phyloP scores from a whole-genome alignment of 2,329 filamentous ascomycete species.

The Teratosphaeria destructans region DNA sequence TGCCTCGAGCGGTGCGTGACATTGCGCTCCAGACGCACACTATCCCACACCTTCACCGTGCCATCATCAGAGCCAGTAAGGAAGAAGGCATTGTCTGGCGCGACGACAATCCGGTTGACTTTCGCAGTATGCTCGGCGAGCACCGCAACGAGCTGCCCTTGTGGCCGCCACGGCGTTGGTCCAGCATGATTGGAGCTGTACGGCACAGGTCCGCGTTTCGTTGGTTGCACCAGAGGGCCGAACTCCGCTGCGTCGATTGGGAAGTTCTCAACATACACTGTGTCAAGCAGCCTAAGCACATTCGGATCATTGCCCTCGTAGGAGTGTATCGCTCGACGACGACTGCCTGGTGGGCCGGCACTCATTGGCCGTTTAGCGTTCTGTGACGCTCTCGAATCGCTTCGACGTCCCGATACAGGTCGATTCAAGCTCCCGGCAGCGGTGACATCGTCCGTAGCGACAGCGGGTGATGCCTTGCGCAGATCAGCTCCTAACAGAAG shows the following conservation, averaged over 20 bases:
- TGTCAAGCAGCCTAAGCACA: slow-evolving; percentile 59
- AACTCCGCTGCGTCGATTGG: slow-evolving; percentile 54
- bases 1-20: slow-evolving; percentile 78
- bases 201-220: slow-evolving; percentile 42
- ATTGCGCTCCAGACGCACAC: slow-evolving; percentile 78
- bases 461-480: slow-evolving; percentile 51
- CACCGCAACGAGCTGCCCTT: slow-evolving; percentile 73
- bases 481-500: slow-evolving; percentile 49
- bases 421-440: slow-evolving; percentile 55
- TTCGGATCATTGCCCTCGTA: slow-evolving; percentile 68
- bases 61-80: slow-evolving; percentile 89
- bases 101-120: slow-evolving; percentile 69
- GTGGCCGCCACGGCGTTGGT: slow-evolving; percentile 58
- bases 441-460: slow-evolving; percentile 51
- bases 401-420: slow-evolving; percentile 24
- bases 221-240: slow-evolving; percentile 67
- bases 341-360: slow-evolving; percentile 9
- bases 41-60: slow-evolving; percentile 86
- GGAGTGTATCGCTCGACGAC: slow-evolving; percentile 46
- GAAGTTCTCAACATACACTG: slow-evolving; percentile 64
- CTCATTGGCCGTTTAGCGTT: slow-evolving; percentile 11
- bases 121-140: slow-evolving; percentile 79
- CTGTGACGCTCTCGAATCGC: slow-evolving; percentile 19
- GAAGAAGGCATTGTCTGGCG: slow-evolving; percentile 90
- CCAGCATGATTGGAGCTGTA: slow-evolving; percentile 18